Percentiles rank a stretch among this genome's conserved stretches.
Evolutionary conservation across 805 yeast species (phyloP).

Genomic region (Wickerhamomyces ciferrii): DNA sequence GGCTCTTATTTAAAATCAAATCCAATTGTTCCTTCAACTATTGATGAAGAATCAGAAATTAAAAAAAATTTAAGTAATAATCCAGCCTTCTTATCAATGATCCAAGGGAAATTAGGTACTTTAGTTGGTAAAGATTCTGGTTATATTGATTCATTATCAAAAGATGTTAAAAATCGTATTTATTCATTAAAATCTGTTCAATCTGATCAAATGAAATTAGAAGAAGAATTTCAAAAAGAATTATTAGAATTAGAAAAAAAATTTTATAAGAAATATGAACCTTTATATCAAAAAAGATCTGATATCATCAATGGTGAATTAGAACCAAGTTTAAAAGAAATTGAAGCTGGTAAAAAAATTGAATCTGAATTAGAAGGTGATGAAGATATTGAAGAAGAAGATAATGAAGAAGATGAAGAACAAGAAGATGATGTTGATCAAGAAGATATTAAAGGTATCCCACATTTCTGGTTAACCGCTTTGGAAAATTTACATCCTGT

Average conservation of each 20-base stretch:
- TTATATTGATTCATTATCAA: slow-evolving; percentile 74
- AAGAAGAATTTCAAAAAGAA: slow-evolving; percentile 88
- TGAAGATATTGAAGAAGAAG: slow-evolving; percentile 35
- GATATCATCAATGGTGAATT: slow-evolving; percentile 63
- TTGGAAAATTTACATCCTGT: slow-evolving; percentile 79
- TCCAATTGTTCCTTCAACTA: slow-evolving; percentile 63
- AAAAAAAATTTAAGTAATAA: slow-evolving; percentile 56
- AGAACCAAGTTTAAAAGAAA: slow-evolving; percentile 77
- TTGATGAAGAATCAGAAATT: slow-evolving; percentile 45
- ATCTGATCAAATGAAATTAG: slow-evolving; percentile 71
- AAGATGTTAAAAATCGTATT: slow-evolving; percentile 67
- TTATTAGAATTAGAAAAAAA: slow-evolving; percentile 81
- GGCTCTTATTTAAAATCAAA: slow-evolving; percentile 64
- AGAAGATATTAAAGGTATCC: slow-evolving; percentile 67
- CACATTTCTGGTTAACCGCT: slow-evolving; percentile 96
- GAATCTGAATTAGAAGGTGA: slow-evolving; percentile 50
- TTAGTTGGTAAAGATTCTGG: slow-evolving; percentile 86
- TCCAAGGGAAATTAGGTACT: slow-evolving; percentile 82
- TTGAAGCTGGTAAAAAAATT: slow-evolving; percentile 70
- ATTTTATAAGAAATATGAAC: slow-evolving; percentile 66
- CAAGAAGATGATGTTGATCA: slow-evolving; percentile 39
- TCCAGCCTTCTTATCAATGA: slow-evolving; percentile 80
- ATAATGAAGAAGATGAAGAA: slow-evolving; percentile 34
- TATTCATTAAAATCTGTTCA: slow-evolving; percentile 81
- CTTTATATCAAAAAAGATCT: slow-evolving; percentile 70